Evolutionary conservation across 805 yeast species (phyloP).

Genomic region (Zygotorulaspora florentina): DNA sequence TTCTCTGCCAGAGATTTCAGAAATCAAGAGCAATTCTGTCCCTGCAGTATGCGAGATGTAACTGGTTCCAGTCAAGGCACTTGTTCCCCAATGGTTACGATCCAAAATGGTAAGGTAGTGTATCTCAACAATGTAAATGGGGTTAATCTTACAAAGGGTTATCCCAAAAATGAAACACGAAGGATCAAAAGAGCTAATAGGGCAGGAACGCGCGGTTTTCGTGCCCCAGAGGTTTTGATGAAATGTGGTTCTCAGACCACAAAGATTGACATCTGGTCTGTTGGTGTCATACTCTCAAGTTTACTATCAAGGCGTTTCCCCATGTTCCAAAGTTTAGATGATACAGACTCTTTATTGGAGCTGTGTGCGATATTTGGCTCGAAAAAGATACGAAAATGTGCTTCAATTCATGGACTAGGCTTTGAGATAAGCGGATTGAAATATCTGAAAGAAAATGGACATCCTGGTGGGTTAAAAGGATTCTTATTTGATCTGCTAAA

Average conservation of each 20-base stretch:
- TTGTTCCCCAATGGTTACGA: constrained; percentile 26
- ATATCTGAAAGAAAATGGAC: constrained; percentile 38
- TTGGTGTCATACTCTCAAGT: constrained; percentile 81
- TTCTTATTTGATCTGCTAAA: constrained; percentile 28
- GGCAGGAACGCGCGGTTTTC: constrained; percentile 93
- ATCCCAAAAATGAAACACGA: constrained; percentile 81
- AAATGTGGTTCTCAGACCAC: constrained; percentile 81
- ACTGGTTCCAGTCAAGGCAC: constrained; percentile 8
- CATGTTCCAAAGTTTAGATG: constrained; percentile 90
- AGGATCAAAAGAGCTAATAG: constrained; percentile 91
- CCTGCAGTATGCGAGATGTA: constrained; percentile 46
- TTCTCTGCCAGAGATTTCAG: constrained; percentile 18
- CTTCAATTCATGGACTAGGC: constrained; percentile 83
- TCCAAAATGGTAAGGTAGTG: constrained; percentile 32
- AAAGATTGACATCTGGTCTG: constrained; percentile 88
- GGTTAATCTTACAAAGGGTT: constrained; percentile 53
- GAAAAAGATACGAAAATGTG: constrained; percentile 66
- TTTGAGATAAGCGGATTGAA: constrained; percentile 62
- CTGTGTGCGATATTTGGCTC: constrained; percentile 76
- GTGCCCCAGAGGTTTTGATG: constrained; percentile 90
- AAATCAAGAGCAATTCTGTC: constrained; percentile 44
- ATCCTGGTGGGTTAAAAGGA: constrained; percentile 33
- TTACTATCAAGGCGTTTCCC: constrained; percentile 80
- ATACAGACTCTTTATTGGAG: constrained; percentile 85
- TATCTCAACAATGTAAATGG: constrained; percentile 33